A percentile compares a stretch with the other conserved stretches of the same genome.
Evolutionary conservation across 257 asterid genomes (phyloP).

Genomic region (Mentha longifolia): DNA sequence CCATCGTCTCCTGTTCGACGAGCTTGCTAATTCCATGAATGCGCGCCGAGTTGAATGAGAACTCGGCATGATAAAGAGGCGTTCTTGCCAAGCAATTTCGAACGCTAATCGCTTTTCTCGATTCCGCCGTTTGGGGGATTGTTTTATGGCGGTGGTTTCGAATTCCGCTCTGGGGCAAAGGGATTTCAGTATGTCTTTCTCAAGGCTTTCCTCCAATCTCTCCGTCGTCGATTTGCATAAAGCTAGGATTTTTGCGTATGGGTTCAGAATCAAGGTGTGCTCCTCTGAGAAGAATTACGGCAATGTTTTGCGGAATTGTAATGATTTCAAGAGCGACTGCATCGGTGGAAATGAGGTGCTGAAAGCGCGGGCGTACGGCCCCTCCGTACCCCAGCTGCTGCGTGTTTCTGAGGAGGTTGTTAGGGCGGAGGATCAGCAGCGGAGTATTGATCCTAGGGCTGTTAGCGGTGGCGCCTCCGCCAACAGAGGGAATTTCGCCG

Average conservation of each 20-base stretch:
- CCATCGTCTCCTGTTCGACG: background rate
- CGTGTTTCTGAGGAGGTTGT: conserved; percentile 49
- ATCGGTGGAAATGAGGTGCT: conserved; percentile 35
- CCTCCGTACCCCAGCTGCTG: conserved; percentile 41
- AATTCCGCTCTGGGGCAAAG: conserved; percentile 42
- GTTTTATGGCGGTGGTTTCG: conserved; percentile 59
- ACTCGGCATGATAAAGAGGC: conserved; percentile 63
- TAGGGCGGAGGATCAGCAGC: conserved; percentile 35
- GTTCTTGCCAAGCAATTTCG: conserved; percentile 32
- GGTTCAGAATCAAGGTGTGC: conserved; percentile 44
- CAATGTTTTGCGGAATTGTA: conserved; percentile 30
- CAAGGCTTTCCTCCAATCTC: conserved; percentile 35
- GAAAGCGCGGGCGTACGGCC: conserved; percentile 44
- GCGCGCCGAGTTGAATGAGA: conserved; percentile 23
- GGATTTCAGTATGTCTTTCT: conserved; percentile 46
- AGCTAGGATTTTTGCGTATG: conserved; percentile 33
- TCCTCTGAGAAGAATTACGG: conserved; percentile 31
- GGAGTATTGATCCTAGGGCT: conserved; percentile 19
- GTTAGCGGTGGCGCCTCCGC: conserved; percentile 40
- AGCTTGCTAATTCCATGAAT: conserved; percentile 20
- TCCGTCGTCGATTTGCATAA: conserved; percentile 30
- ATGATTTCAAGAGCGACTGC: conserved; percentile 28
- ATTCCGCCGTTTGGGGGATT: conserved; percentile 37
- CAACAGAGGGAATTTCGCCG: conserved; percentile 41
- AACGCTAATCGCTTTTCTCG: conserved; percentile 24